Percentiles rank a stretch among this genome's conserved stretches.
Conservation (phyloP, 2,329 filamentous ascomycete genomes). For the Colletotrichum aenigma region DNA sequence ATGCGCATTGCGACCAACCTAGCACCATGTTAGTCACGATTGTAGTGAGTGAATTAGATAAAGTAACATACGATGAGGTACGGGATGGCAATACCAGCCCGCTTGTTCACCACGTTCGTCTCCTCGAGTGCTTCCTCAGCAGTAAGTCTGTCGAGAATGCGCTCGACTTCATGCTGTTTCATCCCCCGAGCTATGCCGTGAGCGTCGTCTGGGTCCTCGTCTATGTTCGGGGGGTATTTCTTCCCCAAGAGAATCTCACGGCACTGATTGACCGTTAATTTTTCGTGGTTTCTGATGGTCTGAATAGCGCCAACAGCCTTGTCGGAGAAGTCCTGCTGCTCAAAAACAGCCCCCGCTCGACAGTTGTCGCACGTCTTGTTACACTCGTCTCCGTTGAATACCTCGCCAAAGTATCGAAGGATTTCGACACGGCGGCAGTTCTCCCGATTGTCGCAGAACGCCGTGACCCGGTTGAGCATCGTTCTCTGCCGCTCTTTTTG, state of each 20-base stretch:
- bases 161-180: conserved; percentile 78
- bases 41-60: neutral
- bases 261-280: conserved; percentile 78
- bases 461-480: conserved; percentile 85
- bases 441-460: conserved; percentile 87
- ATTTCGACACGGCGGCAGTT: conserved; percentile 90
- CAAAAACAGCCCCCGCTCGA: conserved; percentile 71
- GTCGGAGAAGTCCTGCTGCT: conserved; percentile 76
- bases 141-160: conserved; percentile 79
- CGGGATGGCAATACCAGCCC: conserved; percentile 70
- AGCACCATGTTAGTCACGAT: neutral
- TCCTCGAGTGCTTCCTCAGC: conserved; percentile 77
- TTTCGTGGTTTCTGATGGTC: conserved; percentile 65
- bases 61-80: conserved; percentile 68
- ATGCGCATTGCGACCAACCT: conserved; percentile 45
- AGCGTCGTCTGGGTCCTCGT: conserved; percentile 57
- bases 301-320: conserved; percentile 74
- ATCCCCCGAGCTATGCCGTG: conserved; percentile 73
- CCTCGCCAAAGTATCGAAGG: conserved; percentile 92
- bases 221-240: conserved; percentile 62
- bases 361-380: conserved; percentile 87
- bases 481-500: conserved; percentile 84
- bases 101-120: conserved; percentile 66
- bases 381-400: conserved; percentile 76
- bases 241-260: conserved; percentile 83